phyloP scores from a whole-genome alignment of 176 grass and related monocot genomes.

The Zea luxurians region DNA sequence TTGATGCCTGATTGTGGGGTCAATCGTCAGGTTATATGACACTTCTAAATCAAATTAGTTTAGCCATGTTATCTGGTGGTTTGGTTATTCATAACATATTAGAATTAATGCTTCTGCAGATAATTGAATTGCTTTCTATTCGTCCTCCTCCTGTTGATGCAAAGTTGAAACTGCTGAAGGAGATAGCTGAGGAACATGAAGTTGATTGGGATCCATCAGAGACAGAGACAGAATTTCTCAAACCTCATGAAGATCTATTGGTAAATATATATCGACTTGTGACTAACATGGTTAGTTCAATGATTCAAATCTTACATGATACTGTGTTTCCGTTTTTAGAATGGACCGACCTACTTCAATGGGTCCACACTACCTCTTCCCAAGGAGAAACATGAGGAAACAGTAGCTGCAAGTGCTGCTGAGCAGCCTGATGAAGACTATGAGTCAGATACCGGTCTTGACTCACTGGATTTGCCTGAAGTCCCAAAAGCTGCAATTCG shows the following conservation, averaged over 20 bases:
- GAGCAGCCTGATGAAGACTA: conserved; percentile 53
- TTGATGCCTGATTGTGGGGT: conserved; percentile 92
- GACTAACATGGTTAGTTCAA: conserved; percentile 5
- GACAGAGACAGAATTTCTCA: conserved; percentile 79
- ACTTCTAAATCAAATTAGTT: too few relatives aligned
- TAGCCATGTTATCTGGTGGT: conserved; percentile 8
- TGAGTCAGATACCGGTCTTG: conserved; percentile 59
- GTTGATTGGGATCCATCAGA: conserved; percentile 93
- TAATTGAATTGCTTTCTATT: conserved; percentile 95
- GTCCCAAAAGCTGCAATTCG: conserved; percentile 78
- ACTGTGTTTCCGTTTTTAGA: conserved; percentile 47
- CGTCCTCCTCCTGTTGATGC: conserved; percentile 69
- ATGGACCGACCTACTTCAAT: conserved; percentile 81
- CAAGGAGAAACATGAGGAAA: conserved; percentile 72
- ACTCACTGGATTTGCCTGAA: conserved; percentile 78
- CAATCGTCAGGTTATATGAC: conserved; percentile 81
- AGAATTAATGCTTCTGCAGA: conserved; percentile 46
- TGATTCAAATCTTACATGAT: conserved; percentile 30
- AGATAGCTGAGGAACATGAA: conserved; percentile 95
- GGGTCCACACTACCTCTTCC: conserved; percentile 66
- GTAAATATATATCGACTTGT: conserved; percentile 47
- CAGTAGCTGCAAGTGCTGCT: conserved; percentile 28
- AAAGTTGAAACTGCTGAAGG: conserved; percentile 93
- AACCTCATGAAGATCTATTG: conserved; percentile 91
- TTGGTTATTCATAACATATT: conserved; percentile 10